A percentile compares a stretch with the other conserved stretches of the same genome.
Conservation (phyloP, 495 filamentous ascomycete species). For the Penicillium psychrofluorescens region DNA sequence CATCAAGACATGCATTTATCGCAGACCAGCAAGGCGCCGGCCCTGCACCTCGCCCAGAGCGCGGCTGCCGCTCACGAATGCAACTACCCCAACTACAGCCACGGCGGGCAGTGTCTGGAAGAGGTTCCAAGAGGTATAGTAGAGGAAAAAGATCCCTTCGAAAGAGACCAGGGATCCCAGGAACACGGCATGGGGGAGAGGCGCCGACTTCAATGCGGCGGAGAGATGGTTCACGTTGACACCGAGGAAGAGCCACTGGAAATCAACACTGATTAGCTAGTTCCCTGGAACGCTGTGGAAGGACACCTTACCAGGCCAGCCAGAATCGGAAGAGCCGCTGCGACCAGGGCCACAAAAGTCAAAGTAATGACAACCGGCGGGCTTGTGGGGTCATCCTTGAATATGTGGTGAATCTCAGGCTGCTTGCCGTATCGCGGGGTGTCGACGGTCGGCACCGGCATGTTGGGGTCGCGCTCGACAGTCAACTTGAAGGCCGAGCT, state of each 20-base stretch:
- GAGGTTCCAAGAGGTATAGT: constrained; percentile 88
- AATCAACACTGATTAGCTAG: constrained; percentile 6
- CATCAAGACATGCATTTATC: constrained; percentile 36
- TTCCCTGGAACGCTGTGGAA: not conserved
- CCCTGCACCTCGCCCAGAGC: constrained; percentile 90
- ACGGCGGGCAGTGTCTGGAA: constrained; percentile 81
- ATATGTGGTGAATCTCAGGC: constrained; percentile 85
- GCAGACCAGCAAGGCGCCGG: constrained; percentile 70
- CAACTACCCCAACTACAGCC: constrained; percentile 56
- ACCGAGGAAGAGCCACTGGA: constrained; percentile 71
- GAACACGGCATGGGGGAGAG: constrained; percentile 73
- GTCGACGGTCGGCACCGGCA: constrained; percentile 47
- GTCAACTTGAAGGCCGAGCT: constrained; percentile 60
- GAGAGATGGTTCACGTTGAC: constrained; percentile 77
- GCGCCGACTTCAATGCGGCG: constrained; percentile 63
- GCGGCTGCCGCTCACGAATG: constrained; percentile 83
- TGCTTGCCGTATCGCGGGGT: constrained; percentile 74
- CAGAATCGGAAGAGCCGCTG: constrained; percentile 64
- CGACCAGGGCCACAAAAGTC: constrained; percentile 64
- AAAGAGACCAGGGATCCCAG: constrained; percentile 76
- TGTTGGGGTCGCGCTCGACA: constrained; percentile 52
- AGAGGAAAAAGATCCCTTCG: constrained; percentile 90
- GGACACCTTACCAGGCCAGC: constrained; percentile 55
- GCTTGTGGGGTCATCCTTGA: constrained; percentile 69
- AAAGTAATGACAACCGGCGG: constrained; percentile 78